Conservation (phyloP, 2,329 filamentous ascomycete genomes). For the Xylariaceae sp. region DNA sequence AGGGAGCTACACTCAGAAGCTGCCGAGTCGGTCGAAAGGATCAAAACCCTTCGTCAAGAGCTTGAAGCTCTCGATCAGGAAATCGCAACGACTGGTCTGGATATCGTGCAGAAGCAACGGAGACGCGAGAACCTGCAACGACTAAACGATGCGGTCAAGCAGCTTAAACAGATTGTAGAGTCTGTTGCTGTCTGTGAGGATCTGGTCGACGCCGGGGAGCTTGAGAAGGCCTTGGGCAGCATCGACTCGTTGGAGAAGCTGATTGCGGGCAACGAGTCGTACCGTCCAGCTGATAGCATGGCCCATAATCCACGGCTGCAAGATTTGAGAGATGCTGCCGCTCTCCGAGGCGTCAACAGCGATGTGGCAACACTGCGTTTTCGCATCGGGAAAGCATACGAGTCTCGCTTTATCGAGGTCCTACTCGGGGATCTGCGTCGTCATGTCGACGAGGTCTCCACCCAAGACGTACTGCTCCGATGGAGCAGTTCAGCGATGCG, state of each 20-base stretch:
- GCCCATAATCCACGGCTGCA: conserved; percentile 36
- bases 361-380: conserved; percentile 70
- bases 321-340: conserved; percentile 70
- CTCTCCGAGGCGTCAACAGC: conserved; percentile 69
- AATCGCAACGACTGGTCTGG: conserved; percentile 75
- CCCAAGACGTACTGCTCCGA: conserved; percentile 67
- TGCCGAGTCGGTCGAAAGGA: conserved; percentile 80
- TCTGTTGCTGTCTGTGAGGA: conserved; percentile 70
- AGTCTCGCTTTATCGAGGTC: conserved; percentile 68
- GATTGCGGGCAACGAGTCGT: conserved; percentile 62
- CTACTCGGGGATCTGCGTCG: conserved; percentile 71
- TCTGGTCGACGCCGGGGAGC: conserved; percentile 73
- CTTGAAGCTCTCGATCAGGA: conserved; percentile 75
- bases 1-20: conserved; percentile 89
- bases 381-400: conserved; percentile 81
- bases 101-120: conserved; percentile 76
- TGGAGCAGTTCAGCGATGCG: conserved; percentile 76
- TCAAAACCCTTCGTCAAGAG: conserved; percentile 73
- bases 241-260: conserved; percentile 74
- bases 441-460: conserved; percentile 69
- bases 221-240: conserved; percentile 70
- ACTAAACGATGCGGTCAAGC: conserved; percentile 73
- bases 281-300: conserved; percentile 17
- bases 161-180: conserved; percentile 72
- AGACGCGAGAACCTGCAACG: conserved; percentile 78